A percentile compares a stretch with the other conserved stretches of the same genome.
Evolutionary conservation across 2,329 filamentous ascomycete genomes (phyloP).

Genomic region (Beauveria sp.): DNA sequence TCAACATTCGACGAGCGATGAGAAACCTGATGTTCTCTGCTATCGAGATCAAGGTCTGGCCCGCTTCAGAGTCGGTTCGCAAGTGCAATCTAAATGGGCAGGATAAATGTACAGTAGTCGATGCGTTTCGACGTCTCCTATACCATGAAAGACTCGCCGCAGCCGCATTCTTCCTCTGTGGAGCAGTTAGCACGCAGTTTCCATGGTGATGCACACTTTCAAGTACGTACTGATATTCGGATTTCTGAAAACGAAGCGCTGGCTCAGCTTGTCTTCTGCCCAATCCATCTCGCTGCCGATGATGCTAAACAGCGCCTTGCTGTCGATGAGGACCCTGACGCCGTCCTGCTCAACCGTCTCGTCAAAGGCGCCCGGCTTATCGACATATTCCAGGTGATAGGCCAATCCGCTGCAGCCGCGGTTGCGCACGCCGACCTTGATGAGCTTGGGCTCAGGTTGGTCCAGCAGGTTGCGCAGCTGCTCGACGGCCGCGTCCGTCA

Average conservation of each 20-base stretch:
- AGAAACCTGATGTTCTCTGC: not conserved
- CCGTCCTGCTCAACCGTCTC: conserved; percentile 93
- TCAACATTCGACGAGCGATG: not conserved
- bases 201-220: not conserved
- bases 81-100: not conserved
- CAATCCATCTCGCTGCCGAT: conserved; percentile 99
- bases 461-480: conserved; percentile 72
- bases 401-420: conserved; percentile 88
- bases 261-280: conserved; percentile 89
- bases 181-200: conserved; percentile 23
- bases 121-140: conserved; percentile 22
- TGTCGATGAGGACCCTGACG: conserved; percentile 91
- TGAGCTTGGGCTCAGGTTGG: conserved; percentile 83
- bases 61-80: not conserved
- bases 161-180: conserved; percentile 89
- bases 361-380: conserved; percentile 81
- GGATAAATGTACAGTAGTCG: conserved; percentile 3
- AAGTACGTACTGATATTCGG: conserved; percentile 87
- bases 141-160: conserved; percentile 93
- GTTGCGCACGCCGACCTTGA: conserved; percentile 90
- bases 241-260: conserved; percentile 90
- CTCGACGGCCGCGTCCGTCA: conserved; percentile 71
- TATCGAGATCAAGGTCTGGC: not conserved
- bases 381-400: conserved; percentile 92
- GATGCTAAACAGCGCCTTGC: conserved; percentile 94